Conservation (phyloP, 768 basidiomycete genomes). For the Lyophyllum semitale region DNA sequence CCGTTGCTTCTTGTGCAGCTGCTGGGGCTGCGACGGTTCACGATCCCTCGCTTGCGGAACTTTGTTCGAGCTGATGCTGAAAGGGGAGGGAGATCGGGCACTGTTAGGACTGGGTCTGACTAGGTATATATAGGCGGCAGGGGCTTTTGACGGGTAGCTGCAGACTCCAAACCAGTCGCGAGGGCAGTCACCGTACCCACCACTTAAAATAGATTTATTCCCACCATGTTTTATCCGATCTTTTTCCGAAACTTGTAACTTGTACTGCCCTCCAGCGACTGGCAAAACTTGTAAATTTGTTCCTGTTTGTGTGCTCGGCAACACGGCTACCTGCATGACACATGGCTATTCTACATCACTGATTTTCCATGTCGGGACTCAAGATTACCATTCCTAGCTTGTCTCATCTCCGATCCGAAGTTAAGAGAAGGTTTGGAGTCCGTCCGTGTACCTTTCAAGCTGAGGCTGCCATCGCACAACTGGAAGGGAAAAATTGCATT, state of each 20-base stretch:
- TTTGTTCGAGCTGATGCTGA: constrained; percentile 32
- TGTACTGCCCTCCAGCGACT: not conserved
- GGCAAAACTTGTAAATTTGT: not conserved
- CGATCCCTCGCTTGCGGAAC: constrained; percentile 19
- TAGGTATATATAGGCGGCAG: no score
- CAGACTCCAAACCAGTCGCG: not conserved
- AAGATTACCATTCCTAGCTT: no score
- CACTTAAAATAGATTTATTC: not conserved
- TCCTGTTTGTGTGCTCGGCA: not conserved
- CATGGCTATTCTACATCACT: no score
- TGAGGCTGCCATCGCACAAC: no score
- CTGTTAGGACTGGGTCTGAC: constrained; percentile 32
- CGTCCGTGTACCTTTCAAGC: no score
- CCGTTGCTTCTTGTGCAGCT: constrained; percentile 17
- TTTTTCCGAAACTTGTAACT: not conserved
- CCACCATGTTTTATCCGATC: not conserved
- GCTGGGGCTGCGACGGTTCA: constrained; percentile 19
- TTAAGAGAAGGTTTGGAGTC: no score
- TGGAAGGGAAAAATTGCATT: no score
- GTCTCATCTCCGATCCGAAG: no score
- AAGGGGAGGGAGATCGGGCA: constrained; percentile 49
- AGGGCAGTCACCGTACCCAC: not conserved
- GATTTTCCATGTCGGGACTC: no score
- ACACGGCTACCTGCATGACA: no score
- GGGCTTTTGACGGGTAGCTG: no score